These are phyloP conservation scores for Parafenestella ontariensis DNA, from an alignment of 2,329 filamentous ascomycete genomes.

Conservation along the genomic window DNA sequence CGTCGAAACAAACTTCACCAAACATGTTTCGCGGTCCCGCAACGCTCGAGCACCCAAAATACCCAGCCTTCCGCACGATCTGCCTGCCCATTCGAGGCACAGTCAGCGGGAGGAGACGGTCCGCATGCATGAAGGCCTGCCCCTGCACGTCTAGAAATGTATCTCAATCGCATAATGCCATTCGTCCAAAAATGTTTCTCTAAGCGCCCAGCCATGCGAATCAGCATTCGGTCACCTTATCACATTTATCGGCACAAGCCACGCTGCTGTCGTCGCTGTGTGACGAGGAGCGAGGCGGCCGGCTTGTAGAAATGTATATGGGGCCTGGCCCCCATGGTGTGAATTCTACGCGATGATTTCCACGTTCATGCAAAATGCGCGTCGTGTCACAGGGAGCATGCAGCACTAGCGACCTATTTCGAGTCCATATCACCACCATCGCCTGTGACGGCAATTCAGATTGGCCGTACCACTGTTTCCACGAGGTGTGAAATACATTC, in stretches of 20 bases:
- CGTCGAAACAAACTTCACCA: slow-evolving; percentile 9
- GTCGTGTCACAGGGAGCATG: slow-evolving; percentile 12
- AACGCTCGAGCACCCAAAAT: slow-evolving; percentile 10
- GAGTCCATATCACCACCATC: slow-evolving; percentile 17
- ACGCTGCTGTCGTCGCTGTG: neutral
- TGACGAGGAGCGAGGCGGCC: neutral
- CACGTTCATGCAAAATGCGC: slow-evolving; percentile 21
- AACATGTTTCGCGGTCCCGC: slow-evolving; percentile 21
- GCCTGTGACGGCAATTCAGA: slow-evolving; percentile 12
- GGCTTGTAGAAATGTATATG: slow-evolving; percentile 5
- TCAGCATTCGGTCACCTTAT: slow-evolving; percentile 16
- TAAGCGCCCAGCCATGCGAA: slow-evolving; percentile 21
- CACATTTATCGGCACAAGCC: slow-evolving; percentile 13
- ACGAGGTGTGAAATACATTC: slow-evolving; percentile 10
- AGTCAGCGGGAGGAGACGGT: slow-evolving; percentile 30
- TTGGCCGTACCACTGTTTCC: slow-evolving; percentile 11
- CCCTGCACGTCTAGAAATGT: slow-evolving; percentile 19
- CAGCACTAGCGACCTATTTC: slow-evolving; percentile 13
- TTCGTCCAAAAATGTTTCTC: slow-evolving; percentile 15
- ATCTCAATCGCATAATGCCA: slow-evolving; percentile 4
- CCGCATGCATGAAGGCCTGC: slow-evolving; percentile 29
- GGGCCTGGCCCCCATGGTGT: slow-evolving; percentile 11
- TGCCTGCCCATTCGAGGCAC: slow-evolving; percentile 27
- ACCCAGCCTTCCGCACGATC: slow-evolving; percentile 8
- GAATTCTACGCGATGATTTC: slow-evolving; percentile 20